Percentiles rank a stretch among this genome's conserved stretches.
Evolutionary conservation across 2,329 filamentous ascomycete genomes (phyloP).

Genomic region (Aschersonia sp.): DNA sequence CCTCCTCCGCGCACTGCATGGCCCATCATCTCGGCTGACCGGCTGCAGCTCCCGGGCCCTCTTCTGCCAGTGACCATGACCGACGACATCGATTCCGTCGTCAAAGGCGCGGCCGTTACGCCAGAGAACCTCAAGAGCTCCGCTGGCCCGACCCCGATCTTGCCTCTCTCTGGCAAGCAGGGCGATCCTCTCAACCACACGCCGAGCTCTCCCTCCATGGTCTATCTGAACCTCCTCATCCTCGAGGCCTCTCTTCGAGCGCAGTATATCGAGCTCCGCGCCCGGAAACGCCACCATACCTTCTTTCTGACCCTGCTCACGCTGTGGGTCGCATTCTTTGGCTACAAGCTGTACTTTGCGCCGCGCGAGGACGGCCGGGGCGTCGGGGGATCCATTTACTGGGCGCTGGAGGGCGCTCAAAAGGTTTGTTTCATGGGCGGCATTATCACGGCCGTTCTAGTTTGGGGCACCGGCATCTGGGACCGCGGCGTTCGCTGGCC

Average conservation of each 20-base stretch:
- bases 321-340: constrained; percentile 72
- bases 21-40: not conserved
- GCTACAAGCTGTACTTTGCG: constrained; percentile 84
- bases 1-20: not conserved
- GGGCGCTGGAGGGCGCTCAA: constrained; percentile 81
- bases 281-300: constrained; percentile 78
- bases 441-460: constrained; percentile 69
- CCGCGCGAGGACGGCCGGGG: constrained; percentile 89
- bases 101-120: constrained; percentile 73
- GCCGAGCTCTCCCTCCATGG: constrained; percentile 86
- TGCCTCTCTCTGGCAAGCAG: constrained; percentile 27
- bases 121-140: constrained; percentile 31
- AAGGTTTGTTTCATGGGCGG: constrained; percentile 88
- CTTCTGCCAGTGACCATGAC: constrained; percentile 29
- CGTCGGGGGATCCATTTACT: constrained; percentile 88
- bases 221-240: constrained; percentile 95
- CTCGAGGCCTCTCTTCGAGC: constrained; percentile 87
- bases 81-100: constrained; percentile 68
- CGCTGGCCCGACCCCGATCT: constrained; percentile 27
- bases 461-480: constrained; percentile 95
- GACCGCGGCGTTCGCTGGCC: constrained; percentile 92
- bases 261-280: constrained; percentile 82
- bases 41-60: not conserved
- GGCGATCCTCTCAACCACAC: constrained; percentile 65
- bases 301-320: constrained; percentile 76